Base-by-base conservation (phyloP, 1,139 yeast species). In the Sugiyamaella paludigena region DNA sequence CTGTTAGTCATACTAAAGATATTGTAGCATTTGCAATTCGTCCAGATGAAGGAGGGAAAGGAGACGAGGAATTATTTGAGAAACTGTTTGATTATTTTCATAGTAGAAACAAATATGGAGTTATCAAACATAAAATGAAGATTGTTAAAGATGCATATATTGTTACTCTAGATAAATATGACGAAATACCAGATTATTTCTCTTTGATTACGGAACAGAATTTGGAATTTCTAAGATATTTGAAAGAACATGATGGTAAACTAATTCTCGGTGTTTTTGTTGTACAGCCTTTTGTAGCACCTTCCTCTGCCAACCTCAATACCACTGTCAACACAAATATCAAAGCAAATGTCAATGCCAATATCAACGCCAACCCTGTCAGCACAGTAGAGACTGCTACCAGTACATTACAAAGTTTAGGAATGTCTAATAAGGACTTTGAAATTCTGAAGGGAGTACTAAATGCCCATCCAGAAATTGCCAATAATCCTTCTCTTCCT, bases 61-160 rank as follows among this genome's bases (percentile, higher is more conserved):
- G 33, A 7, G 45, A 42, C 11, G 36, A 43, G 36, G 44, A 47
- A 19, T 51, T 47, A 29, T 81, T 73, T 60, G 67, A 72, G 36
- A 77, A 74, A 52, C 66, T 86, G 37, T 80, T 72, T 63, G 72
- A 76, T 29, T 83, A 83, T 62, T 77, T 83, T 56, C 60, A 68
- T 36, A 59, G 69, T 3, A 71, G 78, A 40, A 63, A 66, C 40
- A 81, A 82, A 60, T 80, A 75, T 44, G 94, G 91, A 0, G 92
- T 84, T 15, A 69, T 85, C 40, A 73, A 78, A 33, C 74, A 72
- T 16, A 50, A 71, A 65, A 53, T 79, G 53, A 48, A 54, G 77
- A 72, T 74, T 55, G 82, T 83, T 31, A 84, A 84, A 60, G 94
- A 85, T 62, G 75, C 83, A 1, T 86, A 85, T 64, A 56, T 86